Evolutionary conservation across 202 grass and related monocot genomes (phyloP).

Genomic region (Schoenoplectus tabernaemontani): DNA sequence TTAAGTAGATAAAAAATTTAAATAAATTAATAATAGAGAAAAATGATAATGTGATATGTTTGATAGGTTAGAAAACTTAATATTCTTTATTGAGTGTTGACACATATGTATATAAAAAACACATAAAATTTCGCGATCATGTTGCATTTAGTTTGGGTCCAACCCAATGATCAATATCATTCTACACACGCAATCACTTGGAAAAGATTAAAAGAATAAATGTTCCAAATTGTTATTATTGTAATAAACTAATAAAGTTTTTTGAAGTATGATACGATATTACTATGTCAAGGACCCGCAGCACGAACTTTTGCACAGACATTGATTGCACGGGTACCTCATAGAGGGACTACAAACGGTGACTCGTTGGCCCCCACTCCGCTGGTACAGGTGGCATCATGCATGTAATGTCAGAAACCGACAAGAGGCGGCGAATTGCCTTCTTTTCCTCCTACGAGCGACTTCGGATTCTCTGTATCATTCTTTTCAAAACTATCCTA

Average conservation of each 20-base stretch:
- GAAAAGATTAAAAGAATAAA: no score
- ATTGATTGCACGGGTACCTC: not conserved
- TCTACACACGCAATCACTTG: not conserved
- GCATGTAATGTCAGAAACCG: not conserved
- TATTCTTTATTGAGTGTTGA: no score
- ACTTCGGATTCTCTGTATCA: not conserved
- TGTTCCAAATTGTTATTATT: no score
- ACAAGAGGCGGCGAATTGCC: slow-evolving; percentile 10
- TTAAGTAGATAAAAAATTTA: no score
- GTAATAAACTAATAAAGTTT: no score
- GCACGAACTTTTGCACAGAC: not conserved
- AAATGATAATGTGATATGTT: no score
- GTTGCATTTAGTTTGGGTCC: not conserved
- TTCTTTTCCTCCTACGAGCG: not conserved
- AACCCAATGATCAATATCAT: not conserved
- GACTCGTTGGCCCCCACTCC: not conserved
- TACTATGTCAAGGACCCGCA: not conserved
- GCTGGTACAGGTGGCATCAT: not conserved
- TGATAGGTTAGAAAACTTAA: no score
- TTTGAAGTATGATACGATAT: no score
- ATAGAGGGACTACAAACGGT: not conserved
- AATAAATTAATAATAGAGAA: no score
- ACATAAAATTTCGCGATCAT: not conserved
- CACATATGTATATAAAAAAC: not conserved
- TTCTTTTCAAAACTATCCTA: not conserved